Base-by-base conservation (phyloP, 768 basidiomycete species). In the Strobilomyces echinocephalus region DNA sequence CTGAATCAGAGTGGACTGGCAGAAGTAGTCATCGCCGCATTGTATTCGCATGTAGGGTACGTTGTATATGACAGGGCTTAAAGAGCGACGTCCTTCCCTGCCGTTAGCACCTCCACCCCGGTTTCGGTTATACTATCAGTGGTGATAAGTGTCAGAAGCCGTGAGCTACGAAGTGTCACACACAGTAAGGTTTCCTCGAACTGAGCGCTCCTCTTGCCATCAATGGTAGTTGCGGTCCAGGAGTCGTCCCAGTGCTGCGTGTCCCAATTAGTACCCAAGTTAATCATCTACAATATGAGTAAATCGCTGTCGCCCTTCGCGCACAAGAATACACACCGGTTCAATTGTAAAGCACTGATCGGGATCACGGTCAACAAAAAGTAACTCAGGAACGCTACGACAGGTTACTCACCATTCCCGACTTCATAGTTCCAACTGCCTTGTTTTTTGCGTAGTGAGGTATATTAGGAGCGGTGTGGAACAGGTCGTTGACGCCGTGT, bases 111-210 rank as follows among this genome's bases (percentile, higher is more conserved):
- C 68, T 97, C 94, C 31, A 87, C 87, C 4, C 94, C 94, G 20
- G 83, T 87, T 62, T 94, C 93, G 28, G 94, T 97, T 62, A 97
- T 85, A 49, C 94, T 97, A 64, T 46, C 35, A 44, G 40, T 33
- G 52, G 16, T 38, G 33, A 53, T 67, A 46, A 74, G 62, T 30
- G 26, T 6, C 30, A 30, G 24, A 36, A 45, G 26, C 47, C 41
- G 35, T 24, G 44, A 42, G 34, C 35, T 40, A 60, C 40, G 16
- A 51, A 15, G 46, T 15, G 20, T 46, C 36, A 80, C 92, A 62
- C 64, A 95, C 94, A 99, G 70, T 34, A 99, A 74, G 1, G 95
- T 97, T 64, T 99, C 97, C 69, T 99, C 97, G 66, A 97, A 99
- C 65, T 99, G 97, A 1, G 97, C 97, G 55, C 91, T 94, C 52